phyloP scores from a whole-genome alignment of 768 basidiomycete genomes.

The Suillus sp. region DNA sequence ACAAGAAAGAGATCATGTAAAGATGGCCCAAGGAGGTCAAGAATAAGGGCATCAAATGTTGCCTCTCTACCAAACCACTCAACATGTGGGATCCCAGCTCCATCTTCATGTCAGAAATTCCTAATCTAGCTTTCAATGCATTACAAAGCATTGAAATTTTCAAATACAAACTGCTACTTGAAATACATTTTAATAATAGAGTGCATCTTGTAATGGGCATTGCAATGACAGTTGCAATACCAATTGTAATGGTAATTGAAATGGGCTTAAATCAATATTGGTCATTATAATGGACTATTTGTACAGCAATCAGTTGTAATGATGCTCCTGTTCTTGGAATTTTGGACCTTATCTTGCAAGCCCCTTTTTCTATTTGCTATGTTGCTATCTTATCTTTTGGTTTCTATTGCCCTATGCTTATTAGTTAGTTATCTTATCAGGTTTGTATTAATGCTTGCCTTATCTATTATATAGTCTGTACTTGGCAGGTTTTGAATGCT shows the following conservation, averaged over 20 bases:
- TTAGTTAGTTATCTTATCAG: not conserved
- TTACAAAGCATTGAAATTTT: not conserved
- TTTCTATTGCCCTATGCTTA: slow-evolving; percentile 2
- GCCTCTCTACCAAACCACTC: no score
- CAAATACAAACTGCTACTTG: not conserved
- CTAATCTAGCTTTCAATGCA: not conserved
- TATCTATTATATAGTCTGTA: slow-evolving; percentile 1
- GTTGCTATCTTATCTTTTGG: not conserved
- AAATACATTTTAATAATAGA: not conserved
- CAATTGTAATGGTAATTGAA: not conserved
- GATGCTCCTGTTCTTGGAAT: not conserved
- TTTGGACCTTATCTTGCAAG: not conserved
- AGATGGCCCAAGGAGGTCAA: no score
- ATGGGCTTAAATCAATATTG: not conserved
- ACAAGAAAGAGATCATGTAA: no score
- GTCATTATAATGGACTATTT: not conserved
- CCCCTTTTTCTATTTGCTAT: not conserved
- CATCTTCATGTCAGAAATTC: slow-evolving; percentile 1
- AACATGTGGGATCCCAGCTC: not conserved
- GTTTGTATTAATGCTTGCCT: not conserved
- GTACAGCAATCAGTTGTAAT: not conserved
- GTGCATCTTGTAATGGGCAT: not conserved
- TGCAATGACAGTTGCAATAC: not conserved
- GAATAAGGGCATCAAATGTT: no score
- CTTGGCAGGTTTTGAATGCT: not conserved